These are phyloP conservation scores for Gonium pectorale DNA, from an alignment of 139 green algal species.

Conservation along the genomic window DNA sequence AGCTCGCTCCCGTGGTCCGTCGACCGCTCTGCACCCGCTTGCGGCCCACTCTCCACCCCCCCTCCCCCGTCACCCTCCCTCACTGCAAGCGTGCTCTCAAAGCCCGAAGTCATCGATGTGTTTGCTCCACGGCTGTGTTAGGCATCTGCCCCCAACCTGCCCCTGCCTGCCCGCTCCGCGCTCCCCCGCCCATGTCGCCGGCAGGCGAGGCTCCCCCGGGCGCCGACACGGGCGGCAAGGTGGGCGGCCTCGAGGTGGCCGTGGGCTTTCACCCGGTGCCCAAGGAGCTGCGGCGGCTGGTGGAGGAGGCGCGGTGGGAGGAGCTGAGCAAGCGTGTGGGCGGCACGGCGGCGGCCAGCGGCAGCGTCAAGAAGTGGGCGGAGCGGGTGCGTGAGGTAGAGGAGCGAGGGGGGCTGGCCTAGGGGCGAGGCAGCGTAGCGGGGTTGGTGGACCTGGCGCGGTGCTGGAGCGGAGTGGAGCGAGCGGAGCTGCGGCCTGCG, in stretches of 20 bases:
- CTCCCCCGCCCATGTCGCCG: not conserved
- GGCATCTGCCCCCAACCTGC: not conserved
- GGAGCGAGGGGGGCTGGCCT: not conserved
- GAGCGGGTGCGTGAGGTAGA: constrained; percentile 31
- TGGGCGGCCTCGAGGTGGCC: not conserved
- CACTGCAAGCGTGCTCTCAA: no score
- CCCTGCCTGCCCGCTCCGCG: not conserved
- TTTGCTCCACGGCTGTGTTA: not conserved
- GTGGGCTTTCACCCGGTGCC: not conserved
- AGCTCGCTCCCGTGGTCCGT: not conserved
- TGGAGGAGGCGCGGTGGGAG: not conserved
- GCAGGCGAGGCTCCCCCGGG: not conserved
- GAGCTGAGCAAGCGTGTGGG: not conserved
- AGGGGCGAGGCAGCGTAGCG: not conserved
- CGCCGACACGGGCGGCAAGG: not conserved
- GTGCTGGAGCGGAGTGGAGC: not conserved
- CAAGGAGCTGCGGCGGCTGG: not conserved
- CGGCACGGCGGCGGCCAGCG: not conserved
- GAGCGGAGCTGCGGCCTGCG: no score
- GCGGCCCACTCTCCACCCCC: no score
- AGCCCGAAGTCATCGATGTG: no score
- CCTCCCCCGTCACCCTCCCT: not conserved
- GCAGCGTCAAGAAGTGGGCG: not conserved
- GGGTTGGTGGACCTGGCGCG: not conserved
- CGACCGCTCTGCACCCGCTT: no score